These are phyloP conservation scores for Globisporangium radiosum DNA, from an alignment of 352 stramenopile genomes.

Conservation along the genomic window DNA sequence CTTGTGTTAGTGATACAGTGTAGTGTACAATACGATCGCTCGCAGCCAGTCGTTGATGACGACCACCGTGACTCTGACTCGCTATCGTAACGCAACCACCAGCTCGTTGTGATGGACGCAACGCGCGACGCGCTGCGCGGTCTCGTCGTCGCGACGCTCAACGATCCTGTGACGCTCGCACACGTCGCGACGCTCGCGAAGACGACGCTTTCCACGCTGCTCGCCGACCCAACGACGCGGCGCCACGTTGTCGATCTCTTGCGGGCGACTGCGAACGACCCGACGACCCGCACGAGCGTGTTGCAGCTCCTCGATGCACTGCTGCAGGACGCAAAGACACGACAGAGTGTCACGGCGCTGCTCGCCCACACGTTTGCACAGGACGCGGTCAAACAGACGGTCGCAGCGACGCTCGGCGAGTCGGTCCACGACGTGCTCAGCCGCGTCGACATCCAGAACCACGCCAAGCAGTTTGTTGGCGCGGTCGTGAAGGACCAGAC, in stretches of 20 bases:
- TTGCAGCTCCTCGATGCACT: constrained; percentile 54
- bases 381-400: constrained; percentile 58
- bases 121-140: constrained; percentile 44
- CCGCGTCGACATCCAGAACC: constrained; percentile 63
- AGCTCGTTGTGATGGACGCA: constrained; percentile 67
- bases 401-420: constrained; percentile 45
- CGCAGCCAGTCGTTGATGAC: too few species aligned
- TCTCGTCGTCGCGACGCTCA: constrained; percentile 52
- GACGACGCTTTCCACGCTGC: constrained; percentile 28
- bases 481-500: constrained; percentile 77
- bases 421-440: constrained; percentile 75
- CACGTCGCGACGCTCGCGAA: constrained; percentile 50
- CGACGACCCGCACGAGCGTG: constrained; percentile 37
- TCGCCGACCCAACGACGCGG: constrained; percentile 54
- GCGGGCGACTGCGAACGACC: constrained; percentile 36
- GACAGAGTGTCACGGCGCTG: constrained; percentile 48
- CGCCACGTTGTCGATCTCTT: constrained; percentile 52
- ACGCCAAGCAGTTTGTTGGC: constrained; percentile 81
- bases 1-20: constrained; percentile 1
- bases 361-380: constrained; percentile 62
- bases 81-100: neutral
- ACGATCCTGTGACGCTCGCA: constrained; percentile 47
- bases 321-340: constrained; percentile 50
- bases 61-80: neutral
- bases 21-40: too few species aligned